Base-by-base conservation (phyloP, 2,329 filamentous ascomycete species). In the Xylaria hypoxylon region DNA sequence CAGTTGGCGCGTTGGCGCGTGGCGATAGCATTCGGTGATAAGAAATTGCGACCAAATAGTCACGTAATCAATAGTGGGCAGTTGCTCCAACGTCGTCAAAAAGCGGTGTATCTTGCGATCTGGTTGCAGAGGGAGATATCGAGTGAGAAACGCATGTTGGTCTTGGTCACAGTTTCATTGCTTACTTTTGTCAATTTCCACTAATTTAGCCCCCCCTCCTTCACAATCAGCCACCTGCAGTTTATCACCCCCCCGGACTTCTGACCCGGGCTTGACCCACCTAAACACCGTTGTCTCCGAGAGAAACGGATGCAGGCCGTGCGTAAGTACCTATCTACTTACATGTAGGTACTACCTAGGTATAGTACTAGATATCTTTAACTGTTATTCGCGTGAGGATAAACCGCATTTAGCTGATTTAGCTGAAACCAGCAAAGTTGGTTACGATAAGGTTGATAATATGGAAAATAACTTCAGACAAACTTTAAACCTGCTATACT, bases 271-370 rank as follows among this genome's bases (percentile, higher is more conserved):
- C 59, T 59, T 68, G 59, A 48, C 45, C 55, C 58, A 59, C 48
- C 59, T 62, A 68, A 66, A 59, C 62, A 47, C 66, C 66, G 66
- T 66, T 68, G 55, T 62, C 59, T 63, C 66, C 66, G 66, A 62
- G 10, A 7, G 19, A 45, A 19, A n/a, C n/a, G 10, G 38, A 26
- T 24, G 15, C 38, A 15, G 11, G 17, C 33, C 48, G 47, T 59
- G 47, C 13, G n/a, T 45, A 44, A n/a, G 35, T 31, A 61, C 4
- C 35, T 13, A 10, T 13, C 13, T 13, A 15, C n/a, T n/a, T n/a
- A n/a, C n/a, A n/a, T n/a, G n/a, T n/a, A n/a, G n/a, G n/a, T n/a
- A n/a, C n/a, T n/a, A n/a, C n/a, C n/a, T n/a, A n/a, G n/a, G n/a
- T n/a, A n/a, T n/a, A n/a, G n/a, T n/a, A n/a, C n/a, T n/a, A n/a